Evolutionary conservation across 257 asterid genomes (phyloP), one percentile per base, ranked within the genome.

Genomic region (Hygrophila difformis): DNA sequence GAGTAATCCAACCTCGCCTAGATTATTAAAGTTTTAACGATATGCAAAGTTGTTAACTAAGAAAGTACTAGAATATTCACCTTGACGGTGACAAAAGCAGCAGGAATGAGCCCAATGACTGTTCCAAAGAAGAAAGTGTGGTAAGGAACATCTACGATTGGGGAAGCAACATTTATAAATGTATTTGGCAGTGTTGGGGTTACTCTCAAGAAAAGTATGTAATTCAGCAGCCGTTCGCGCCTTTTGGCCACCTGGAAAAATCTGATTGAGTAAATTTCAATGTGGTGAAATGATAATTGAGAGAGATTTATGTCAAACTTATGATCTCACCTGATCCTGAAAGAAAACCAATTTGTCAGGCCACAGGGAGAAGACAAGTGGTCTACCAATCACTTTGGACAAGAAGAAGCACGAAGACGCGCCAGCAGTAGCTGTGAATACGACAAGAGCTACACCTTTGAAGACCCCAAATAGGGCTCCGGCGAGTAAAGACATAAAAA

Each of bases 111-210:
- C 47, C 98, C 96, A 56, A 89, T 75, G 64, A 77, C 61, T 15
- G 98, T 89, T 9, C 78, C 98, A 72, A 89, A 44, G 60, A 89
- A 68, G 91, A 89, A 89, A 8, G 52, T 82, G 66, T 74, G 96
- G 70, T 64, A 89, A 44, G 98, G 98, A 60, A 89, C 80, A 33
- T 82, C 94, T 9, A 85, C 96, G 42, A 89, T 89, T 19, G 98
- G 98, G 5, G 98, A 89, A 67, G 98, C 98, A 12, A 85, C 86
- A 49, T 89, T 89, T 51, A 85, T 85, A 56, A 89, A 89, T 26
- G 91, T 82, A 61, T 89, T 89, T 44, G 98, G 98, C 61, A 89
- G 76, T 24, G 98, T 79, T 0, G 96, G 98, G 16, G 98, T 89
- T 57, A 85, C 93, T 71, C 96, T 79, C 8, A 89, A 62, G 85